Base-by-base conservation (phyloP, 768 basidiomycete species). In the Phaeolepiota aurea region DNA sequence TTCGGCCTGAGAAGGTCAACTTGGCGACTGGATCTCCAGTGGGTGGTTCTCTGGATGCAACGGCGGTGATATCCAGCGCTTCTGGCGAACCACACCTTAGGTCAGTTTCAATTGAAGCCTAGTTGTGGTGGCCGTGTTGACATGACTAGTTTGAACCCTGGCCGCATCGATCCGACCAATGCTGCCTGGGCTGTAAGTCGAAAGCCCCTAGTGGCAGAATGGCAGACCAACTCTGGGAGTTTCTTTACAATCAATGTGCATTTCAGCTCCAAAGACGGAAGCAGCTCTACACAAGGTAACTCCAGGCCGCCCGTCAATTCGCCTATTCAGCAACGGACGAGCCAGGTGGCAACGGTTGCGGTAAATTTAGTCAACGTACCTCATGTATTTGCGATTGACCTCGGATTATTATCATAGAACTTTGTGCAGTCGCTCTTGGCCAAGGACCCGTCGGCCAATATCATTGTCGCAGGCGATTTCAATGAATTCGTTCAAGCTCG, bases 141-240 rank as follows among this genome's bases (percentile, higher is more conserved):
- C n/a, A n/a, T n/a, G n/a, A n/a, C n/a, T n/a, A 81, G 77, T 47
- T 65, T 71, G 46, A 79, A 82, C 47, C 79, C 78, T 28, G 77
- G 77, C n/a, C 74, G 77, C 38, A 71, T 82, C 30, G 72, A 79
- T 30, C 79, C 79, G 3, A 64, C 57, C 16, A 75, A 73, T 48
- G 37, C 54, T 10, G 75, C 73, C 2, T 82, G 78, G 78, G 59
- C 59, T 13, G 57, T 65, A 15, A 72, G 74, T 3, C 68, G 78
- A 35, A 80, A 82, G 53, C 77, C 79, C 0, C 62, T 82, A 5
- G 75, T 71, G 3, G 77, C 77, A 0, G 64, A 66, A 20, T 82
- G 77, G 76, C 54, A 65, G 41, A 74, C 74, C 3, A 38, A 54
- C 2, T 47, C 53, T 11, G 74, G 74, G 5, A 44, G 58, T 4